A percentile compares a stretch with the other conserved stretches of the same genome.
phyloP scores from a whole-genome alignment of 192 early-diverging fungal species.

The Dispira simplex region DNA sequence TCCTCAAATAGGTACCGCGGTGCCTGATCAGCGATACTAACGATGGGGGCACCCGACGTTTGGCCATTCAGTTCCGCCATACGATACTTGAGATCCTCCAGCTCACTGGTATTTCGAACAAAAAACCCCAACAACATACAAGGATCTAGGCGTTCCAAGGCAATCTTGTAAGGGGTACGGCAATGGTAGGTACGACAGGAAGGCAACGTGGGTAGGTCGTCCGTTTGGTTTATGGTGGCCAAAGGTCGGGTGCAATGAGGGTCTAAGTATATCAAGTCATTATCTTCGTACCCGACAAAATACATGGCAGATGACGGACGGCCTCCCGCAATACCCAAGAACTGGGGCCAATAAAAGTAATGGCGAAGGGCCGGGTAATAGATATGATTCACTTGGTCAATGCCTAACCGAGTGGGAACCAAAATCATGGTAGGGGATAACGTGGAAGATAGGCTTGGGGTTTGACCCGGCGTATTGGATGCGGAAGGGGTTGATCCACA shows the following conservation, averaged over 20 bases:
- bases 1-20: constrained; percentile 33
- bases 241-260: constrained; percentile 75
- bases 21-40: constrained; percentile 45
- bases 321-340: constrained; percentile 88
- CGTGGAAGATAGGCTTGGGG: neutral
- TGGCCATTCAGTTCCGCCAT: constrained; percentile 23
- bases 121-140: constrained; percentile 91
- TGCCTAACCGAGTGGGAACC: constrained; percentile 77
- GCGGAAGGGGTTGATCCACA: neutral
- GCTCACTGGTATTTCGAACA: constrained; percentile 38
- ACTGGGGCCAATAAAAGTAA: constrained; percentile 61
- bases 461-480: neutral
- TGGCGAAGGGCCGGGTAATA: constrained; percentile 53
- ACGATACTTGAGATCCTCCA: constrained; percentile 38
- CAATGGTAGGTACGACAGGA: constrained; percentile 79
- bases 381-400: constrained; percentile 72
- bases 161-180: constrained; percentile 48
- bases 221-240: constrained; percentile 14
- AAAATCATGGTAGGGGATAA: constrained; percentile 54
- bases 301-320: constrained; percentile 88
- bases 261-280: constrained; percentile 72
- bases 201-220: constrained; percentile 17
- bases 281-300: constrained; percentile 77
- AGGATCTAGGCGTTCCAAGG: constrained; percentile 72
- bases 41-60: constrained; percentile 28